These are phyloP conservation scores for Endocarpon pusillum DNA, from an alignment of 495 filamentous ascomycete species.

Conservation along the genomic window DNA sequence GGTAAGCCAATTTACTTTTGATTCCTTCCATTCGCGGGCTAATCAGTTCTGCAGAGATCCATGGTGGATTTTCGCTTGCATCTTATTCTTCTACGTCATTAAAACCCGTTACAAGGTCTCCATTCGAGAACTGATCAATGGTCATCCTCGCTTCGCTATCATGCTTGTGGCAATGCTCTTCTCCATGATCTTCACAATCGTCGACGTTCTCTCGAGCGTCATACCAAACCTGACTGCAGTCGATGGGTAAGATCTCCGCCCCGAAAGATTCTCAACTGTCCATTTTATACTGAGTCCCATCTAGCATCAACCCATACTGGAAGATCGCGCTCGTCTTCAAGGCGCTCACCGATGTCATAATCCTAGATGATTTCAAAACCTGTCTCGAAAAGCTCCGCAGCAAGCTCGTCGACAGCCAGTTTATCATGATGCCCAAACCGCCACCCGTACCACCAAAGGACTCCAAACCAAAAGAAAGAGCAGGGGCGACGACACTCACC, in stretches of 20 bases:
- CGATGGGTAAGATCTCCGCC: too few relatives aligned
- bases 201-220: conserved; percentile 26
- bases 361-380: conserved; percentile 32
- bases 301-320: conserved; percentile 30
- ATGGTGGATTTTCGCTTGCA: conserved; percentile 41
- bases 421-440: background rate
- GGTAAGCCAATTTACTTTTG: conserved; percentile 8
- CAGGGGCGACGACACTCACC: background rate
- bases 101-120: conserved; percentile 34
- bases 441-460: background rate
- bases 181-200: conserved; percentile 33
- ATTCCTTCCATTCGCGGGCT: background rate
- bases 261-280: too few relatives aligned
- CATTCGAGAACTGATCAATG: conserved; percentile 26
- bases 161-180: conserved; percentile 38
- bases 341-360: conserved; percentile 24
- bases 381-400: conserved; percentile 18
- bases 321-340: conserved; percentile 29
- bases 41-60: conserved; percentile 27
- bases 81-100: conserved; percentile 35
- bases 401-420: background rate
- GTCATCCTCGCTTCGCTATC: conserved; percentile 38
- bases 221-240: background rate
- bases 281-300: conserved; percentile 7
- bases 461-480: background rate